Evolutionary conservation across 2,329 filamentous ascomycete species (phyloP).

Genomic region (Rachicladosporium sp.): DNA sequence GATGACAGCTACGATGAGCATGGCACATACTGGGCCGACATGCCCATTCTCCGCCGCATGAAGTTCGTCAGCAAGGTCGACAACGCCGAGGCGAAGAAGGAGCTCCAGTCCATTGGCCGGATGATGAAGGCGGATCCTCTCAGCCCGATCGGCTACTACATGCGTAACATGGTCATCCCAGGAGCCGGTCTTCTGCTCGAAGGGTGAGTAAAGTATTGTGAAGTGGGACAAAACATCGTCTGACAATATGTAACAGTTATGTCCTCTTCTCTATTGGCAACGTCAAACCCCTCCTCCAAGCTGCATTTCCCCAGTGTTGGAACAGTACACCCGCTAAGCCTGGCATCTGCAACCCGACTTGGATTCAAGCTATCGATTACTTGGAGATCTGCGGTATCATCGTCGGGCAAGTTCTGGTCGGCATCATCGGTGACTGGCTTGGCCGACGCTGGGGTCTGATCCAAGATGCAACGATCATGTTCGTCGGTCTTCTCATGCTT

Average conservation of each 20-base stretch:
- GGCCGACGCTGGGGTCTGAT: slow-evolving; percentile 92
- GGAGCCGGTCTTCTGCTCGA: slow-evolving; percentile 86
- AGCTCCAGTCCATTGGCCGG: slow-evolving; percentile 53
- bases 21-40: slow-evolving; percentile 86
- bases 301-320: slow-evolving; percentile 73
- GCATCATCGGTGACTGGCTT: slow-evolving; percentile 67
- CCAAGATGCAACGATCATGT: slow-evolving; percentile 91
- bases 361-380: slow-evolving; percentile 76
- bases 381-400: slow-evolving; percentile 93
- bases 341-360: slow-evolving; percentile 60
- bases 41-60: slow-evolving; percentile 57
- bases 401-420: slow-evolving; percentile 78
- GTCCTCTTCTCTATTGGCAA: slow-evolving; percentile 96
- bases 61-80: slow-evolving; percentile 68
- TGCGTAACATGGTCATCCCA: slow-evolving; percentile 80
- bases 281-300: slow-evolving; percentile 66
- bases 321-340: slow-evolving; percentile 17
- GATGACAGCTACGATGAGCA: slow-evolving; percentile 76
- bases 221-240: too few species aligned
- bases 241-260: slow-evolving; percentile 43
- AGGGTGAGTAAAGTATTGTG: slow-evolving; percentile 36
- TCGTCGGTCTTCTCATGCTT: slow-evolving; percentile 81
- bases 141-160: slow-evolving; percentile 73
- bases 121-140: slow-evolving; percentile 85
- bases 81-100: slow-evolving; percentile 53